phyloP scores from a whole-genome alignment of 257 asterid species.

The Solanum etuberosum region DNA sequence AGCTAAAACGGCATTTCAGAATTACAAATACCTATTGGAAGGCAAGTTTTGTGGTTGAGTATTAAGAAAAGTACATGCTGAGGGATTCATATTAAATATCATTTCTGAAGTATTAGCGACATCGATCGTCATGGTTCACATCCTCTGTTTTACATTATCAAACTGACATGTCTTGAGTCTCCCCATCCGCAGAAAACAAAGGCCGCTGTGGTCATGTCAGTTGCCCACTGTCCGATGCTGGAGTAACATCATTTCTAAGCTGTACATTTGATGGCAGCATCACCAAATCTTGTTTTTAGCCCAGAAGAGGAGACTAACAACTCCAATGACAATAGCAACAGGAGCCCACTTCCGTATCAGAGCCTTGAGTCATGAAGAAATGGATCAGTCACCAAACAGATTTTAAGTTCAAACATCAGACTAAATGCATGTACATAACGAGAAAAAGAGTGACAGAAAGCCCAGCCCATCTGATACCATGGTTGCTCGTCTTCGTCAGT shows the following conservation, averaged over 20 bases:
- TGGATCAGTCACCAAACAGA: neutral
- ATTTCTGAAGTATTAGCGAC: neutral
- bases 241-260: neutral
- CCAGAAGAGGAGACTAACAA: conserved; percentile 73
- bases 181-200: neutral
- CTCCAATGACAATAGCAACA: conserved; percentile 70
- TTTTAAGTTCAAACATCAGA: neutral
- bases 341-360: conserved; percentile 92
- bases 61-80: neutral
- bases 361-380: conserved; percentile 37
- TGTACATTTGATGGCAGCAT: conserved; percentile 13
- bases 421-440: neutral
- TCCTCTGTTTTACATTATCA: neutral
- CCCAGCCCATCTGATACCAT: neutral
- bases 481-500: neutral
- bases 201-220: neutral
- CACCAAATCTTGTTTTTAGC: conserved; percentile 72
- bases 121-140: neutral
- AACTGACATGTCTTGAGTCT: neutral
- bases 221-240: neutral
- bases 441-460: neutral
- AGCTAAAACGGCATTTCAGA: neutral
- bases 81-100: neutral
- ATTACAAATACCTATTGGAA: neutral
- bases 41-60: neutral